Percentiles rank a stretch among this genome's conserved stretches.
phyloP scores from a whole-genome alignment of 2,329 filamentous ascomycete species.

The Rosellinia necatrix region DNA sequence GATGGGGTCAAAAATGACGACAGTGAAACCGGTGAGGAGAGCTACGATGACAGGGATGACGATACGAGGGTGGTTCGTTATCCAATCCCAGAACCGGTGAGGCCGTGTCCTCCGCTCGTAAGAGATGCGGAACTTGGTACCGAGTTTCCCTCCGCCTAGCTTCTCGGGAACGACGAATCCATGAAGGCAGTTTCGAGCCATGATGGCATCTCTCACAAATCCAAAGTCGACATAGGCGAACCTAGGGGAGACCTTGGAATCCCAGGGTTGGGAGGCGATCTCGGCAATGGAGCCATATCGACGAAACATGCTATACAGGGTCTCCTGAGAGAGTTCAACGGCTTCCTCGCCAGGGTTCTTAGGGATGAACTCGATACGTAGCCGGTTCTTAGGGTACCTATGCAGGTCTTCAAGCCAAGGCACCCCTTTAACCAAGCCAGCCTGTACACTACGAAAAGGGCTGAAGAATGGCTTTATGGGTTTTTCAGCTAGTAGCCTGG shows the following conservation, averaged over 20 bases:
- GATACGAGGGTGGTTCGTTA: slow-evolving; percentile 83
- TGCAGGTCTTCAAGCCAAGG: slow-evolving; percentile 96
- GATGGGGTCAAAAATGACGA: slow-evolving; percentile 91
- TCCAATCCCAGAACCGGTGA: slow-evolving; percentile 84
- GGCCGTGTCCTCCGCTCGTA: slow-evolving; percentile 81
- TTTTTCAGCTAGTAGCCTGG: slow-evolving; percentile 66
- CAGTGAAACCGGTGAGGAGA: slow-evolving; percentile 78
- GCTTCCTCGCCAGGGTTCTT: slow-evolving; percentile 70
- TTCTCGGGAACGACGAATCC: slow-evolving; percentile 74
- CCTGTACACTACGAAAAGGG: slow-evolving; percentile 73
- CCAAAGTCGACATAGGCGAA: slow-evolving; percentile 82
- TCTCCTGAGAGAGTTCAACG: slow-evolving; percentile 83
- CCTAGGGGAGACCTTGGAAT: slow-evolving; percentile 82
- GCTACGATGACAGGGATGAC: slow-evolving; percentile 84
- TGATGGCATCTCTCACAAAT: slow-evolving; percentile 74
- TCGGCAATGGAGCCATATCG: slow-evolving; percentile 89
- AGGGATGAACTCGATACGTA: slow-evolving; percentile 86
- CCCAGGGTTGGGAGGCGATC: slow-evolving; percentile 79
- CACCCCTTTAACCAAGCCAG: slow-evolving; percentile 76
- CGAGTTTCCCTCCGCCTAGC: slow-evolving; percentile 72
- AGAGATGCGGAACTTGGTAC: slow-evolving; percentile 78
- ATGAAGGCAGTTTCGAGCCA: slow-evolving; percentile 92
- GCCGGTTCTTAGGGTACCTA: slow-evolving; percentile 73
- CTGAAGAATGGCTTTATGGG: slow-evolving; percentile 90
- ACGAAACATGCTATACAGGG: slow-evolving; percentile 83